phyloP scores from a whole-genome alignment of 352 stramenopile genomes.

The Phytophthora pinifolia region DNA sequence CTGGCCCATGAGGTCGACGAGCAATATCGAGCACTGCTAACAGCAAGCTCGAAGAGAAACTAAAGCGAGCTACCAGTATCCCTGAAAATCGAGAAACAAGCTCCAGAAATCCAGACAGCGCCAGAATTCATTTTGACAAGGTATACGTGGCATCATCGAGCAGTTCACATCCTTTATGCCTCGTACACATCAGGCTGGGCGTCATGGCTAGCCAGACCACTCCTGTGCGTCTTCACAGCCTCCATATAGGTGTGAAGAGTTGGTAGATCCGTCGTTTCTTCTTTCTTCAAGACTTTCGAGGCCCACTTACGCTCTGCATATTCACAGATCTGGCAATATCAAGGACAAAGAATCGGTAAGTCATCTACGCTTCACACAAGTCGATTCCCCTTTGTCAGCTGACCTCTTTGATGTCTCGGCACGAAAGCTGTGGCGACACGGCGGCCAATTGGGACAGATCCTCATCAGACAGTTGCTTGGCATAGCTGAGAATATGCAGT shows the following conservation, averaged over 20 bases:
- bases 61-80: no score
- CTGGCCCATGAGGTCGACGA: constrained; percentile 35
- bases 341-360: neutral
- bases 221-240: constrained; percentile 67
- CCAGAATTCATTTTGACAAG: no score
- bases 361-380: constrained; percentile 1
- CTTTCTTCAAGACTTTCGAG: constrained; percentile 87
- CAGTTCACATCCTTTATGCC: constrained; percentile 28
- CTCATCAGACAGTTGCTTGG: constrained; percentile 83
- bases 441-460: constrained; percentile 79
- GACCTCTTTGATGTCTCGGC: constrained; percentile 94
- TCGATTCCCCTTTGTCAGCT: neutral
- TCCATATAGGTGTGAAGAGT: constrained; percentile 73
- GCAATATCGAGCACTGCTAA: constrained; percentile 46
- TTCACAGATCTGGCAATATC: constrained; percentile 78
- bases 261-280: constrained; percentile 73
- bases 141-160: no score
- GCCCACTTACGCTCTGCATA: constrained; percentile 93
- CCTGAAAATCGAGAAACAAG: no score
- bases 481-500: constrained; percentile 51
- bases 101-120: no score
- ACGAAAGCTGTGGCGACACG: constrained; percentile 86
- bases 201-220: constrained; percentile 43
- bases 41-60: constrained; percentile 9
- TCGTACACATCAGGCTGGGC: constrained; percentile 54